Percentiles rank a stretch among this genome's conserved stretches.
phyloP scores from a whole-genome alignment of 2,329 filamentous ascomycete genomes.

The Ophiostoma sp. region DNA sequence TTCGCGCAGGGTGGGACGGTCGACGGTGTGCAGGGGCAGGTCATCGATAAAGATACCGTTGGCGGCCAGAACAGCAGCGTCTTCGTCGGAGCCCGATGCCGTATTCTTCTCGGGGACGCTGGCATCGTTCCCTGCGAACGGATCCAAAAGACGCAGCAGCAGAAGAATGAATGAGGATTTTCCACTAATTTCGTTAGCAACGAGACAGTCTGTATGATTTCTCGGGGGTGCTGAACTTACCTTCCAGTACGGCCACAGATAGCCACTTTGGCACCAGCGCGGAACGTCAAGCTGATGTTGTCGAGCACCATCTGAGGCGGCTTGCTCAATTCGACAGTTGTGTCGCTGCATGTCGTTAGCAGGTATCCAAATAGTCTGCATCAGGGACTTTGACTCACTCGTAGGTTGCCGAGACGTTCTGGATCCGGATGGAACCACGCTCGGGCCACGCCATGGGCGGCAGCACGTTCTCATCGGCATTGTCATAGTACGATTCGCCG shows the following conservation, averaged over 20 bases:
- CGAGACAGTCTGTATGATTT: background rate
- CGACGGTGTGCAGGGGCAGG: conserved; percentile 40
- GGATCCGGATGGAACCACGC: conserved; percentile 33
- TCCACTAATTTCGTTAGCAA: conserved; percentile 35
- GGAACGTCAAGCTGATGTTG: conserved; percentile 36
- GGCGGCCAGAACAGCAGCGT: background rate
- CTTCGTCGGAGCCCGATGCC: background rate
- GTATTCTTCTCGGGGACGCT: background rate
- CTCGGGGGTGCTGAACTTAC: background rate
- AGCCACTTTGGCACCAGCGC: conserved; percentile 41
- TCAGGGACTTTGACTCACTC: conserved; percentile 15
- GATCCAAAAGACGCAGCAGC: conserved; percentile 46
- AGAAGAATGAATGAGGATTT: conserved; percentile 47
- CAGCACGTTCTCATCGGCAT: conserved; percentile 26
- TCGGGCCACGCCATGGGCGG: conserved; percentile 34
- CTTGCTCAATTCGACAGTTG: background rate
- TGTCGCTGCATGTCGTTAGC: background rate
- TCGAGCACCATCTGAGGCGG: conserved; percentile 33
- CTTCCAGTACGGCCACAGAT: conserved; percentile 48
- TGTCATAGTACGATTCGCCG: conserved; percentile 35
- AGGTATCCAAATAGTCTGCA: background rate
- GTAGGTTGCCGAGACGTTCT: conserved; percentile 35
- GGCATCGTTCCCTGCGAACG: conserved; percentile 23
- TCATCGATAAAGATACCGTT: conserved; percentile 47
- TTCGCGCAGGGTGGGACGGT: conserved; percentile 46